Conservation (phyloP, 1,284 basidiomycete genomes). For the Ganoderma leucocontextum region DNA sequence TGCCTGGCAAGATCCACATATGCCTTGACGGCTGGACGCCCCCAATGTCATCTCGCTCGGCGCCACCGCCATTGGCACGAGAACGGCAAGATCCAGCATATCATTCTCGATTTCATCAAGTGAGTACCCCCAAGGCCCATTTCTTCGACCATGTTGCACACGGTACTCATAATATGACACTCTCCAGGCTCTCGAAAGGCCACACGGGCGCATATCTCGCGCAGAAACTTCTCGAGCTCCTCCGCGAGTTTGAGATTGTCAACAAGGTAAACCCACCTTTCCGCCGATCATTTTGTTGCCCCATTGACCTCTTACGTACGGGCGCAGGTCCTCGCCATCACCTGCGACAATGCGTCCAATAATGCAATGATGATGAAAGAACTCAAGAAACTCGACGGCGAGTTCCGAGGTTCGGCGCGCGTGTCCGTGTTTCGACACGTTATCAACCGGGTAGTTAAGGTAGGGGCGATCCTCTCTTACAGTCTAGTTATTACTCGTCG, state of each 20-base stretch:
- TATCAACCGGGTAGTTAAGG: constrained; percentile 33
- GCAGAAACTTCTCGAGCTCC: not conserved
- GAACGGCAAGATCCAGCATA: constrained; percentile 18
- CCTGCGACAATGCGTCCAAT: constrained; percentile 19
- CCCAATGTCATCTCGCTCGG: constrained; percentile 30
- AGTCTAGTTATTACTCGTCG: too few species aligned
- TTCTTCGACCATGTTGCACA: not conserved
- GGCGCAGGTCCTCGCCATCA: constrained; percentile 15
- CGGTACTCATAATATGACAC: too few species aligned
- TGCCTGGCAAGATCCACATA: too few species aligned
- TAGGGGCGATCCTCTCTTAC: not conserved
- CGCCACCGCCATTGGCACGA: constrained; percentile 23
- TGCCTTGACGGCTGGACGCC: constrained; percentile 18
- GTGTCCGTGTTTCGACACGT: constrained; percentile 37
- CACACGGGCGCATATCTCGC: constrained; percentile 1
- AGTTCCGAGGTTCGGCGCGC: constrained; percentile 25
- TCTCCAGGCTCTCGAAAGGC: not conserved
- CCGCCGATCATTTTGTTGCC: too few species aligned
- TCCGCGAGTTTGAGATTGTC: constrained; percentile 14
- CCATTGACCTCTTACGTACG: too few species aligned
- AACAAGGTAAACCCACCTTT: constrained; percentile 22
- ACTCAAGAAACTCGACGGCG: not conserved
- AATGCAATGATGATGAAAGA: constrained; percentile 18
- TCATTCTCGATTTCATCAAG: constrained; percentile 33
- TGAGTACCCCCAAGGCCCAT: not conserved